These are phyloP conservation scores for Micractinium sp. DNA, from an alignment of 139 green algal species.

Conservation along the genomic window DNA sequence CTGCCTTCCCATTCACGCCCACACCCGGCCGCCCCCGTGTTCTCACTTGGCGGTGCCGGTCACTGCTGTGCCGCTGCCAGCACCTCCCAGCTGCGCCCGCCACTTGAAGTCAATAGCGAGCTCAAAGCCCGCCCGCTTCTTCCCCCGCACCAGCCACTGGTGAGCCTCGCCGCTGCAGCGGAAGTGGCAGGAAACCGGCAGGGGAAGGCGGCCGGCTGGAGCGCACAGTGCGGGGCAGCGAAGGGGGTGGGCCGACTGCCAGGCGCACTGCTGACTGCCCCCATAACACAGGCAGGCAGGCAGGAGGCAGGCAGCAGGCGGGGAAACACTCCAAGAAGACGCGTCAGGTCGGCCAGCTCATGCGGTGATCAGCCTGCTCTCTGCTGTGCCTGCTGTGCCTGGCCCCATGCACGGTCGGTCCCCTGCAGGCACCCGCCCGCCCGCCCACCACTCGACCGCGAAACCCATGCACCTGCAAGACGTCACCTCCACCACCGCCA, in stretches of 20 bases:
- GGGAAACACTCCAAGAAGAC: too few species aligned
- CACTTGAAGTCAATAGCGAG: slow-evolving; percentile 33
- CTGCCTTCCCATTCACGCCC: too few species aligned
- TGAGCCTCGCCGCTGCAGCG: slow-evolving; percentile 35
- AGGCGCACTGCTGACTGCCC: not conserved
- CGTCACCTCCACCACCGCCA: slow-evolving; percentile 15
- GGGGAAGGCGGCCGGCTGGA: not conserved
- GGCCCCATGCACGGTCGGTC: too few species aligned
- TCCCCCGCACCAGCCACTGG: slow-evolving; percentile 45
- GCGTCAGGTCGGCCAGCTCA: too few species aligned
- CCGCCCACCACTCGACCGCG: too few species aligned
- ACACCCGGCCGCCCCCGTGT: not conserved
- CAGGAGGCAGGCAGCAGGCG: too few species aligned
- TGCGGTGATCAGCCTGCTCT: too few species aligned
- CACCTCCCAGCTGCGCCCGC: slow-evolving; percentile 12
- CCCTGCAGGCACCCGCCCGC: too few species aligned
- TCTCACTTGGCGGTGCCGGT: slow-evolving; percentile 13
- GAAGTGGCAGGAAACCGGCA: not conserved
- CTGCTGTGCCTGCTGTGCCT: too few species aligned
- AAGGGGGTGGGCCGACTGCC: not conserved
- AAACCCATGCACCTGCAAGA: slow-evolving; percentile 1
- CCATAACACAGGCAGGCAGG: too few species aligned
- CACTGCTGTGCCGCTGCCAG: not conserved
- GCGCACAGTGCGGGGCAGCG: not conserved
- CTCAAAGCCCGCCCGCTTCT: slow-evolving; percentile 42